Evolutionary conservation across 164 flowering plant species (phyloP), one percentile per base, ranked within the genome.

Genomic region (Nymphaea colorata): DNA sequence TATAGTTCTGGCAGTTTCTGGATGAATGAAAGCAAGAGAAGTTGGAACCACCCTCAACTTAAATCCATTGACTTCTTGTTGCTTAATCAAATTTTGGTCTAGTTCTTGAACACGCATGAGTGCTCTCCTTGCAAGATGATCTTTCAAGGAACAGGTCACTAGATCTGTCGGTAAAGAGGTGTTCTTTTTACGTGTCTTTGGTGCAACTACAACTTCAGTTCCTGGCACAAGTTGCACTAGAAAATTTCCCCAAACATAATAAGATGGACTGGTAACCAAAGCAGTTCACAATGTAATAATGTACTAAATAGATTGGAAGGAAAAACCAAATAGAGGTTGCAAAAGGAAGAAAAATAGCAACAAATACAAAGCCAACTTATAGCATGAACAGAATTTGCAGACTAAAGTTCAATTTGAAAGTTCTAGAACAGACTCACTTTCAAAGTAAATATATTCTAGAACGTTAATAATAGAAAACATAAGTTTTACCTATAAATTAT

Each of bases 161-260:
- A n/a, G 7, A 75, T 60, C 66, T 73, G 80, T 71, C 69, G 64
- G 64, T 15, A 11, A 42, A 66, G 72, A 76, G 62, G 45, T 60
- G 69, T 57, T 66, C 72, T 73, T 85, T 71, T 79, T 85, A 12
- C 99, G 89, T 68, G 84, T 80, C 80, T 90, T 95, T 65, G 98
- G 96, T 69, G 94, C 91, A 73, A 95, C 98, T 43, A 89, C 89
- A 71, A 95, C 97, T 86, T 95, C 97, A 78, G 91, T 83, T 75
- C 96, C 97, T 4, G 90, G 88, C 68, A 89, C 87, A 72, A 95
- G 97, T 86, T 87, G 94, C 72, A 92, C 99, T 95, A 43, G 64
- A 67, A 66, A 68, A 69, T 79, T 36, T 5, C 63, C 8, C 63
- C 17, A 61, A 61, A 61, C 14, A 25, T 61, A 55, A 55, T 16